A percentile compares a stretch with the other conserved stretches of the same genome.
Evolutionary conservation across 768 basidiomycete species (phyloP).

Genomic region (Pleurotus pulmonarius): DNA sequence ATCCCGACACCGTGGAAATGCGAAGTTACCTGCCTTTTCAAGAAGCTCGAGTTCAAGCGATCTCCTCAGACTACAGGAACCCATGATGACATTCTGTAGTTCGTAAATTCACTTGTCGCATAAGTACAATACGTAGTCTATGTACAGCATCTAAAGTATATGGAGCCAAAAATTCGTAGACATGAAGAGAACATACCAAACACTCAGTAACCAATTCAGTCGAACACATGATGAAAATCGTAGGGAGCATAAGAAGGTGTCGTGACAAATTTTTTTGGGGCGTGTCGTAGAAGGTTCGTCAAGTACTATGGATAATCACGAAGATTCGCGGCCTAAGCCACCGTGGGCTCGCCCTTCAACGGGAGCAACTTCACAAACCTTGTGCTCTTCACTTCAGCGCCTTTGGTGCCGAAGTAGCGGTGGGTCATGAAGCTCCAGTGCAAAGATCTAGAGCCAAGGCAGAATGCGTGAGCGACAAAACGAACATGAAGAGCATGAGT

Average conservation of each 20-base stretch:
- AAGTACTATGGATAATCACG: neutral
- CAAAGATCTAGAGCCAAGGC: conserved; percentile 33
- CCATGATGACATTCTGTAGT: no score
- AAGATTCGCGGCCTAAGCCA: neutral
- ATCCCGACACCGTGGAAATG: no score
- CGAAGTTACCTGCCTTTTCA: no score
- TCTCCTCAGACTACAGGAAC: no score
- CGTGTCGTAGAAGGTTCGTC: no score
- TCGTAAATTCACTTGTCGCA: no score
- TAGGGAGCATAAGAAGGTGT: neutral
- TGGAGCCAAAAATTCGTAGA: no score
- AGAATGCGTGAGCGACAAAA: neutral
- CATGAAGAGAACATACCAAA: neutral
- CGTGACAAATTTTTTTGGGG: no score
- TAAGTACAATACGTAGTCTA: no score
- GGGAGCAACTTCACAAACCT: conserved; percentile 51
- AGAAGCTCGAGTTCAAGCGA: no score
- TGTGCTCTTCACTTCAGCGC: conserved; percentile 48
- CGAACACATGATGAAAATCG: neutral
- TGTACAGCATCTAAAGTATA: no score
- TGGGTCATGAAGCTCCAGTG: conserved; percentile 72
- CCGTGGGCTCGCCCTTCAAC: neutral
- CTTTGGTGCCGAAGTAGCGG: conserved; percentile 64
- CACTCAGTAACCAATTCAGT: neutral
- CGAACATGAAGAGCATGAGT: neutral